Base-by-base conservation (phyloP, 495 filamentous ascomycete genomes). In the Penicillium antarcticum region DNA sequence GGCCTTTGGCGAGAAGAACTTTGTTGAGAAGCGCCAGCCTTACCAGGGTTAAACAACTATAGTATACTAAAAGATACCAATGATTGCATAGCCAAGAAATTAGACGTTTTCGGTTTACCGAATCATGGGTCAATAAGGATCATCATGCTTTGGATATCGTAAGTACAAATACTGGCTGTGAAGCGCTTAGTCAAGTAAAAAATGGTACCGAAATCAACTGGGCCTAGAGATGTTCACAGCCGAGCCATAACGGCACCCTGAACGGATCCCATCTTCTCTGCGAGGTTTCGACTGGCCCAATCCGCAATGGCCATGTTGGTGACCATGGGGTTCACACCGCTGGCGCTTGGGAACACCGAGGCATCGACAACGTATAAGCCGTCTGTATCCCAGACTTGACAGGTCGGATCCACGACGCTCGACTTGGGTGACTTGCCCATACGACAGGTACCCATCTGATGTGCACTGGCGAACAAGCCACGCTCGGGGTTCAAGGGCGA, bases 311-410 rank as follows among this genome's bases (percentile, higher is more conserved):
- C 89, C 91, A 96, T 94, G 48, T 79, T 86, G 38, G 91, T 95
- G 31, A 96, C 72, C 92, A 96, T 96, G 3, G 91, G 92, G 65
- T 96, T 96, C 10, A 95, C 91, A 5, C 92, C 92, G 56, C 86
- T 91, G 5, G 92, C 91, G 48, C 84, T 88, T 0, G 92, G 92
- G 55, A 96, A 91, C 1, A 96, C 84, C 56, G 89, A 95, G 23
- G 90, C 87, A 74, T 97, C 92, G 2, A 85, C 80, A 2, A 96
- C 83, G 61, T 86, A 94, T 56, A 96, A 51, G 0, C 82, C 84
- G 40, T 86, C 71, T 0, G 79, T 77, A 0, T 83, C 91, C 89
- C 89, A 95, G 3, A 94, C 89, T 56, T 76, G 79, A 1, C 91
- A 90, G 41, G 76, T 69, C 0, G 81, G 70, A 65, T 92, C 86